Base-by-base conservation (phyloP, 1,284 basidiomycete genomes). In the Moesziomyces antarcticus region DNA sequence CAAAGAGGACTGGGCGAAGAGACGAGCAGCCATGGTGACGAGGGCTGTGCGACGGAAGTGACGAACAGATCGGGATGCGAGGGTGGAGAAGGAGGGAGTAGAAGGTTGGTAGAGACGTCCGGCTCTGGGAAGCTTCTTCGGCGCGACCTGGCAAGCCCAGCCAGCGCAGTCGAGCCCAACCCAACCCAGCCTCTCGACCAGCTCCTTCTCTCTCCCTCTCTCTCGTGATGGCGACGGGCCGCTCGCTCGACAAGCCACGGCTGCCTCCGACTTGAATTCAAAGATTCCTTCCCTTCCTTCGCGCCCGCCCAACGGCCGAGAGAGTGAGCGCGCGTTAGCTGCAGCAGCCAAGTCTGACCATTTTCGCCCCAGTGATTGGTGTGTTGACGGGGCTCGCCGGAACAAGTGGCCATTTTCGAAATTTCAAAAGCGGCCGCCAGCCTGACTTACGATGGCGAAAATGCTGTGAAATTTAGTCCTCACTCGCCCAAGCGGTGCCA, bases 1-100 rank as follows among this genome's bases (percentile, higher is more conserved):
- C 70, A 73, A 62, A 11, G 73, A 73, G 61, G 73, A 66, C 63
- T 75, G 70, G 57, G 66, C 69, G 50, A 75, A 75, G 44, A 75
- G 67, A 69, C 73, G 73, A 50, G 71, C 68, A 67, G 73, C 73
- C 73, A 70, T 72, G 33, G 42, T 62, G 62, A 61, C 45, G 54
- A 16, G 56, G 62, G 61, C 62, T 64, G 62, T 65, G 57, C 56
- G 60, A 56, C 61, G 27, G 55, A 54, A 43, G 50, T 54, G 51
- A 45, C 13, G 27, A 33, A 14, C 22, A 33, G 16, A 20, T 21
- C 3, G 5, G 22, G 27, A 9, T 11, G 20, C 14, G 33, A 16
- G 49, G 53, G 52, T 52, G 54, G 62, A 50, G 56, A 46, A 42
- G 55, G 44, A 55, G 25, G 25, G 45, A 50, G 54, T 46, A 45